These are phyloP conservation scores for Crithidia bombi DNA, from an alignment of 208 protist species.

Conservation along the genomic window DNA sequence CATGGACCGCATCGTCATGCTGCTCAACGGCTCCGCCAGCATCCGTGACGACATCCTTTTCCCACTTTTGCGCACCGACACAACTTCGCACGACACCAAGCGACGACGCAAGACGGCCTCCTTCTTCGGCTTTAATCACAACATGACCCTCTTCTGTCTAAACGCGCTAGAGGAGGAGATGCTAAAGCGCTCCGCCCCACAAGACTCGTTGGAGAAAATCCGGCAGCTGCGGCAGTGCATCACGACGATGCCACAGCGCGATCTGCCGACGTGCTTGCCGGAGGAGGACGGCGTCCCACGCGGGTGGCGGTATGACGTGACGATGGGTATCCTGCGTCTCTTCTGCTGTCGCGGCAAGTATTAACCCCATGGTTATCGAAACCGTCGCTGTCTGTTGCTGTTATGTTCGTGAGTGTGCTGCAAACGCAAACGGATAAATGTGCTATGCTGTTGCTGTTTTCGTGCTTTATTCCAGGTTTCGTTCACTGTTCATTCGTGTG, in stretches of 20 bases:
- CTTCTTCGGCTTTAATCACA: conserved; percentile 84
- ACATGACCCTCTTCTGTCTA: conserved; percentile 87
- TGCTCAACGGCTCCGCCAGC: conserved; percentile 86
- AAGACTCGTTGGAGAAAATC: conserved; percentile 57
- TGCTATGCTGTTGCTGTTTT: no score
- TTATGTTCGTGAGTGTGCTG: neutral
- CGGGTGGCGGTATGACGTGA: conserved; percentile 62
- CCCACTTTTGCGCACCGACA: conserved; percentile 81
- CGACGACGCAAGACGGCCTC: conserved; percentile 72
- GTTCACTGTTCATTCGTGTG: no score
- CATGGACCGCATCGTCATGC: conserved; percentile 95
- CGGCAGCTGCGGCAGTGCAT: conserved; percentile 69
- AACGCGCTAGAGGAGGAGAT: conserved; percentile 83
- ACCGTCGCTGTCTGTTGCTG: neutral
- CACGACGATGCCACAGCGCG: conserved; percentile 37
- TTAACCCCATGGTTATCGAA: neutral
- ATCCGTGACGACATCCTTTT: conserved; percentile 92
- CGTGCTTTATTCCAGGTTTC: no score
- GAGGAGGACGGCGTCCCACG: conserved; percentile 24
- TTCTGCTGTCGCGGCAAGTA: conserved; percentile 59
- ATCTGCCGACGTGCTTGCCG: conserved; percentile 13
- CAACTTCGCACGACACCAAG: conserved; percentile 74
- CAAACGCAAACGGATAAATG: no score
- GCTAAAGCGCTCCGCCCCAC: conserved; percentile 48
- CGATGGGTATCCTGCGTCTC: conserved; percentile 68